Conservation (phyloP, 73 alveolate genomes). For the Uronychia binucleata region DNA sequence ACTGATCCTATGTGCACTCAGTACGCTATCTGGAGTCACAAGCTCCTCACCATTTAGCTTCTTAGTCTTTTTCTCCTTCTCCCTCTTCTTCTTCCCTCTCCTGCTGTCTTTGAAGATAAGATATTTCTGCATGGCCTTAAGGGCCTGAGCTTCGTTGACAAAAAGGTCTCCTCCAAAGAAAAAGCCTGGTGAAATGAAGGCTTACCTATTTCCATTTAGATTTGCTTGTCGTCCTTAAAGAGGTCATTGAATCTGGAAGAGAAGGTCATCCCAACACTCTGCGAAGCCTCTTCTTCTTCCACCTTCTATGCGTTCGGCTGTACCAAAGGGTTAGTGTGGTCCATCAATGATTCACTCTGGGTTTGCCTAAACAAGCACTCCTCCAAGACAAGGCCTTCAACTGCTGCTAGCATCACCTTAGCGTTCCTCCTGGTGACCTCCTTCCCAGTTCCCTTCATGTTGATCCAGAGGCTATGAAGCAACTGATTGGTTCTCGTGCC, state of each 20-base stretch:
- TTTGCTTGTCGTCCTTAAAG: background rate
- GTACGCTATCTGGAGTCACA: background rate
- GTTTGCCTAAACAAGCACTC: background rate
- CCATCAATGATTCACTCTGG: background rate
- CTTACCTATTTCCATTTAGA: background rate
- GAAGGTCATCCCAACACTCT: background rate
- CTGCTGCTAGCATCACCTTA: background rate
- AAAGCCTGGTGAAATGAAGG: background rate
- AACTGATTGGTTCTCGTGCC: background rate
- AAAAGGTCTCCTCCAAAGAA: background rate
- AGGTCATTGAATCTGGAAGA: background rate
- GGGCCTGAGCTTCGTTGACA: background rate
- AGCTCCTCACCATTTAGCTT: background rate
- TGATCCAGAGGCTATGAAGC: background rate
- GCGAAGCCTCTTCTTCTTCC: background rate
- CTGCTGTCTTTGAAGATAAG: background rate
- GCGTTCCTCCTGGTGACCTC: background rate
- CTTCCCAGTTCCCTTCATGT: background rate
- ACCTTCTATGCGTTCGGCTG: background rate
- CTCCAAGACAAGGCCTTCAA: background rate
- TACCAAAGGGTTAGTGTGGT: background rate
- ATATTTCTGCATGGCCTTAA: background rate
- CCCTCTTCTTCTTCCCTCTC: background rate
- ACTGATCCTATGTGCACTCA: background rate
- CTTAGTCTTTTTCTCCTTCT: too few species aligned